Conservation (phyloP, 78 protist genomes). For the Speleostelium caveatum region DNA sequence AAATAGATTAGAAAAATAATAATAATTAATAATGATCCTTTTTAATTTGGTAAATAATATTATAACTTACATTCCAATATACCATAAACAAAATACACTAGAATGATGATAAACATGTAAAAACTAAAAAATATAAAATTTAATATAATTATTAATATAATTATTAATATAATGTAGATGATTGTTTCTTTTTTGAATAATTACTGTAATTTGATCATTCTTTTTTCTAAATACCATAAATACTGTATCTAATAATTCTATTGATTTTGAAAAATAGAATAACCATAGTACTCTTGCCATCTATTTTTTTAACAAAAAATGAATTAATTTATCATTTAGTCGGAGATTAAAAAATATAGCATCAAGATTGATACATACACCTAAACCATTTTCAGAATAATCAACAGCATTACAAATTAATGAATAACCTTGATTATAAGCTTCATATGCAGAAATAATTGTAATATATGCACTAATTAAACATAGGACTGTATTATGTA, state of each 20-base stretch:
- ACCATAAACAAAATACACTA: slow-evolving; percentile 68
- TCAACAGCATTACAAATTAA: slow-evolving; percentile 64
- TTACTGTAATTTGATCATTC: slow-evolving; percentile 53
- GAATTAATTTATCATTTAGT: background rate
- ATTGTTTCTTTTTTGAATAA: too few relatives aligned
- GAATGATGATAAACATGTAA: slow-evolving; percentile 85
- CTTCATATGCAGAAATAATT: slow-evolving; percentile 41
- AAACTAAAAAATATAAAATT: slow-evolving; percentile 8
- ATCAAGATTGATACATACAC: slow-evolving; percentile 32
- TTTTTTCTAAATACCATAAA: slow-evolving; percentile 70
- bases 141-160: background rate
- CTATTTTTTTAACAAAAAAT: background rate
- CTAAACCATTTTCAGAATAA: slow-evolving; percentile 55
- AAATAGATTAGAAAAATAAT: too few relatives aligned
- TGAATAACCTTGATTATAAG: slow-evolving; percentile 36
- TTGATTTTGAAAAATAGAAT: slow-evolving; percentile 67
- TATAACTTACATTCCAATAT: slow-evolving; percentile 21
- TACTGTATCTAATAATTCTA: slow-evolving; percentile 65
- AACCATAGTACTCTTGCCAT: slow-evolving; percentile 81
- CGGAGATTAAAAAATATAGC: background rate
- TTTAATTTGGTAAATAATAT: too few relatives aligned
- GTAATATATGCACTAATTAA: slow-evolving; percentile 55
- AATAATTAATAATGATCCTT: too few relatives aligned
- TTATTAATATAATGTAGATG: too few relatives aligned
- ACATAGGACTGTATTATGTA: slow-evolving; percentile 27